Evolutionary conservation across 345 rosid species (phyloP).

Genomic region (Ceriops tagal): DNA sequence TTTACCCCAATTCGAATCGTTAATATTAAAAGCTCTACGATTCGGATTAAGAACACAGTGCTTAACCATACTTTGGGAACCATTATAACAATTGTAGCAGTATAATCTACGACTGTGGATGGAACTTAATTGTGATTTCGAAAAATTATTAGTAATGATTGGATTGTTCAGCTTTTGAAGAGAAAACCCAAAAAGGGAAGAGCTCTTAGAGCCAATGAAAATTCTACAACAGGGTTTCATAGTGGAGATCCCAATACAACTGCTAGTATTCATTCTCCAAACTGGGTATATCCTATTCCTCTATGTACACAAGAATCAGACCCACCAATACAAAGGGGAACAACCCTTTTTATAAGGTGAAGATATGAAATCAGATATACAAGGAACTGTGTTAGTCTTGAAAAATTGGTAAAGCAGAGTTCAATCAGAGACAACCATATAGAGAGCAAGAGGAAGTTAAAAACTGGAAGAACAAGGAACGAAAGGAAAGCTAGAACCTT

Average conservation of each 20-base stretch:
- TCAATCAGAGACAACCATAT: not conserved
- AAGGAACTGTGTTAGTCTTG: constrained; percentile 33
- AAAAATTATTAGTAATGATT: constrained; percentile 38
- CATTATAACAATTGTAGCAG: constrained; percentile 14
- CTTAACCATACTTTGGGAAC: constrained; percentile 31
- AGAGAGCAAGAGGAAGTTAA: not conserved
- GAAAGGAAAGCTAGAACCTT: not conserved
- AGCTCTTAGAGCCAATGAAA: constrained; percentile 47
- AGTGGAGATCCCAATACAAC: constrained; percentile 58
- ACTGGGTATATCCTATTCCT: not conserved
- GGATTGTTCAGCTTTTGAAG: constrained; percentile 27
- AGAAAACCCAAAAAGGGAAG: constrained; percentile 53
- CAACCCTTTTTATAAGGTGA: not conserved
- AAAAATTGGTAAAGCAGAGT: constrained; percentile 31
- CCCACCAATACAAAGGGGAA: not conserved
- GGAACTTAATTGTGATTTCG: constrained; percentile 45
- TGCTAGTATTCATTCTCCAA: constrained; percentile 46
- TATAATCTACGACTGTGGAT: constrained; percentile 26
- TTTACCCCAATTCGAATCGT: constrained; percentile 47
- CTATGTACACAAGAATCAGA: not conserved
- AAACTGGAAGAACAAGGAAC: not conserved
- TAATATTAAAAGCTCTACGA: constrained; percentile 54
- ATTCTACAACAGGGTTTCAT: constrained; percentile 82
- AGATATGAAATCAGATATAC: not conserved
- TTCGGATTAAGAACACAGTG: constrained; percentile 30